A percentile compares a stretch with the other conserved stretches of the same genome.
Conservation (phyloP, 495 filamentous ascomycete species). For the Aspergillus cavernicola region DNA sequence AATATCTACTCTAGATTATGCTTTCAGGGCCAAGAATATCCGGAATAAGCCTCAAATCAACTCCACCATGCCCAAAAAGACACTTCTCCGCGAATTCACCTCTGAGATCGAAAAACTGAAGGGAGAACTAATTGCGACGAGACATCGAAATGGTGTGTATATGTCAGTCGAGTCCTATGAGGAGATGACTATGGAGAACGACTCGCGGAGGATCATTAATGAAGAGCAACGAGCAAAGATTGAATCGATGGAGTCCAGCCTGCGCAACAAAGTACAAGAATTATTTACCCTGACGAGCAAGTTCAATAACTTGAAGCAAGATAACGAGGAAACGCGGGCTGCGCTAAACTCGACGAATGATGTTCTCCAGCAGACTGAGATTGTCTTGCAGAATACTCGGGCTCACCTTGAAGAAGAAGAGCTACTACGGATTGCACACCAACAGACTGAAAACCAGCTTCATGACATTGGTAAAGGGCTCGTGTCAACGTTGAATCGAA, state of each 20-base stretch:
- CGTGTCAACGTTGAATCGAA: slow-evolving; percentile 67
- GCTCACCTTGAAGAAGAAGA: slow-evolving; percentile 78
- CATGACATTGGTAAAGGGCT: slow-evolving; percentile 67
- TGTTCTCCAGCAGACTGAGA: slow-evolving; percentile 81
- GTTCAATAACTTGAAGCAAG: slow-evolving; percentile 80
- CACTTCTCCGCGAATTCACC: slow-evolving; percentile 82
- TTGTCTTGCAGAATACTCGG: slow-evolving; percentile 69
- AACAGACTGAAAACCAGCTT: slow-evolving; percentile 77
- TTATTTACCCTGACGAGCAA: slow-evolving; percentile 78
- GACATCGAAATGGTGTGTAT: slow-evolving; percentile 93
- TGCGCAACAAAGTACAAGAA: slow-evolving; percentile 88
- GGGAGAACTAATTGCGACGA: slow-evolving; percentile 85
- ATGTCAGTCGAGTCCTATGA: slow-evolving; percentile 80
- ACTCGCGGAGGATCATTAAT: slow-evolving; percentile 85
- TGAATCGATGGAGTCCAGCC: slow-evolving; percentile 82
- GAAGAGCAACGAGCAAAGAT: slow-evolving; percentile 92
- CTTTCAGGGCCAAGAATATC: slow-evolving; percentile 96
- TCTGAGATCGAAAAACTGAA: slow-evolving; percentile 92
- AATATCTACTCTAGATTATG: slow-evolving; percentile 95
- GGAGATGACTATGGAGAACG: slow-evolving; percentile 82
- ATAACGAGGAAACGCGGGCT: slow-evolving; percentile 70
- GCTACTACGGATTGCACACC: slow-evolving; percentile 73
- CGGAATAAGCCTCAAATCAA: slow-evolving; percentile 97
- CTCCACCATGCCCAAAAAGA: slow-evolving; percentile 85
- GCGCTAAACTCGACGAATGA: slow-evolving; percentile 74